Percentiles rank a stretch among this genome's conserved stretches.
Conservation (phyloP, 2,329 filamentous ascomycete species). For the Pseudogymnoascus verrucosus region DNA sequence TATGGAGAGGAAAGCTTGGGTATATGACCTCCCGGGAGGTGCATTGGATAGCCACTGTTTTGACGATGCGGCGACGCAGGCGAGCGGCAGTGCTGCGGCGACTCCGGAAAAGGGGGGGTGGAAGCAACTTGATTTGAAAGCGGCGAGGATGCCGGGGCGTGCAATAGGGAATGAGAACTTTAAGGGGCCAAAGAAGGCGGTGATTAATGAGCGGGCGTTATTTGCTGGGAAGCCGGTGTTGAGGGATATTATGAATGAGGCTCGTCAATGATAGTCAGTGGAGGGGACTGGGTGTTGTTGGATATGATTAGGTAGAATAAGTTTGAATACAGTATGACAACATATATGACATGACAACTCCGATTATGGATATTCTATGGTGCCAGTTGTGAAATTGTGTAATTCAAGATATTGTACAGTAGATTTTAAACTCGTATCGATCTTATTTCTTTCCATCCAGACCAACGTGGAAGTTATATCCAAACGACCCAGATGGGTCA, state of each 20-base stretch:
- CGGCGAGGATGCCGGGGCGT: constrained; percentile 16
- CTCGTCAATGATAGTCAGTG: constrained; percentile 21
- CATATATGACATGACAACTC: background rate
- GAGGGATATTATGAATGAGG: constrained; percentile 70
- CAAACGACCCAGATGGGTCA: constrained; percentile 47
- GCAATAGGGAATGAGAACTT: constrained; percentile 4
- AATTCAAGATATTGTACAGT: background rate
- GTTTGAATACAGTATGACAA: constrained; percentile 6
- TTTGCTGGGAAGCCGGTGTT: constrained; percentile 61
- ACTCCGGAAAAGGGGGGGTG: constrained; percentile 13
- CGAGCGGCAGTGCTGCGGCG: constrained; percentile 23
- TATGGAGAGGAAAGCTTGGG: constrained; percentile 73
- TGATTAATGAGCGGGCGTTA: constrained; percentile 53
- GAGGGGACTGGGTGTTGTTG: background rate
- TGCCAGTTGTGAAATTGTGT: background rate
- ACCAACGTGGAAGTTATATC: constrained; percentile 50
- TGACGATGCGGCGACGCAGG: constrained; percentile 42
- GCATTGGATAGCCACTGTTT: constrained; percentile 63
- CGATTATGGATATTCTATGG: background rate
- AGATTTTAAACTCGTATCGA: background rate
- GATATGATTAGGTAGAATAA: background rate
- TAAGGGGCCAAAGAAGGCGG: constrained; percentile 42
- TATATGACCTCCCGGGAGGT: constrained; percentile 59
- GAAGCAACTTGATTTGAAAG: constrained; percentile 15
- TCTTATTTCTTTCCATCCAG: constrained; percentile 44